A percentile compares a stretch with the other conserved stretches of the same genome.
phyloP scores from a whole-genome alignment of 371 early-diverging fungal genomes.

The Circinella umbellata region DNA sequence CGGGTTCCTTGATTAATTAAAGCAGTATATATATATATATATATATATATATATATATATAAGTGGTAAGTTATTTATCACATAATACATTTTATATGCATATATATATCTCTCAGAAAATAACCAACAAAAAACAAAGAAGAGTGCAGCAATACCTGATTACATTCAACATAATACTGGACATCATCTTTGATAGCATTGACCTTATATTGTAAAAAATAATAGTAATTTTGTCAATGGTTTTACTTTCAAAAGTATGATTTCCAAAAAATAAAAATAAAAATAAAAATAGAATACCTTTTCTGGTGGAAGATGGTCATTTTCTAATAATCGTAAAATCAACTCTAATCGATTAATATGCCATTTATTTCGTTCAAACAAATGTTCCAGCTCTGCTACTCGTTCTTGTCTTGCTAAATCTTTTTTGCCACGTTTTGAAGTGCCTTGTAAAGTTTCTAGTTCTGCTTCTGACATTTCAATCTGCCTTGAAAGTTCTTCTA shows the following conservation, averaged over 20 bases:
- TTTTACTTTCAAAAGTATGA: neutral
- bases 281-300: slow-evolving; percentile 47
- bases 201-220: slow-evolving; percentile 51
- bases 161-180: slow-evolving; percentile 88
- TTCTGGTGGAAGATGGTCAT: slow-evolving; percentile 86
- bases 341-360: slow-evolving; percentile 91
- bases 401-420: slow-evolving; percentile 77
- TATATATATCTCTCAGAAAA: too few species aligned
- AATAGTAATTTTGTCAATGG: neutral
- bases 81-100: too few species aligned
- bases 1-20: slow-evolving; percentile 61
- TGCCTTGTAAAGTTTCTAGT: slow-evolving; percentile 78
- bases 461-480: slow-evolving; percentile 92
- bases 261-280: neutral
- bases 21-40: neutral
- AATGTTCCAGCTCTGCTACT: slow-evolving; percentile 67
- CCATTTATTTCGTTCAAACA: slow-evolving; percentile 86
- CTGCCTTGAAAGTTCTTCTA: slow-evolving; percentile 86
- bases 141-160: slow-evolving; percentile 52
- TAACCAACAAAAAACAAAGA: neutral
- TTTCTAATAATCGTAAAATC: slow-evolving; percentile 89
- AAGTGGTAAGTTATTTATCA: too few species aligned
- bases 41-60: neutral
- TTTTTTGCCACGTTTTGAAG: slow-evolving; percentile 77
- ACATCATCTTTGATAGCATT: slow-evolving; percentile 83